Base-by-base conservation (phyloP, 2,329 filamentous ascomycete genomes). In the Xylariaceae sp. region DNA sequence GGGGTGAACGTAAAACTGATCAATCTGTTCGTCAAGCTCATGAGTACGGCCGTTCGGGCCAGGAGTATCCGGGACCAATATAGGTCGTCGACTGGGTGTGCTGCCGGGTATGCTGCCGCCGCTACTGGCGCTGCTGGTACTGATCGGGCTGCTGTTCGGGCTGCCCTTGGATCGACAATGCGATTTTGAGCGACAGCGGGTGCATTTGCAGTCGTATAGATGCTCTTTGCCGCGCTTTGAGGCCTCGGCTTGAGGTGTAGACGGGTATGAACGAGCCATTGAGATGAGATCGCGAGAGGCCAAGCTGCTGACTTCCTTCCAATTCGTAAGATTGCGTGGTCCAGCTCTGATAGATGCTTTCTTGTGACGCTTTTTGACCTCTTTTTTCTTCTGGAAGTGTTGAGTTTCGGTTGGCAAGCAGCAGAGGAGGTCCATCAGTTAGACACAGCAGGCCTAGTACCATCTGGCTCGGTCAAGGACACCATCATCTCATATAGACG, bases 1-100 rank as follows among this genome's bases (percentile, higher is more conserved):
- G 1, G 69, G 67, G 55, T 67, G 67, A 6, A 71, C 60, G 56
- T 69, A 69, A 51, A 69, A 11, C 42, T 67, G 54, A 4, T 42
- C 11, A 1, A 56, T 45, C 42, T 45, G 10, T 45, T 45, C 42
- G 13, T 45, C 23, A 4, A 30, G 42, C 13, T 15, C 13, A 13
- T 15, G 42, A n/a, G 23, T 30, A 5, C 23, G 23, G 4, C 23
- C 5, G 5, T 30, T 30, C 23, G 23, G 23, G 23, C 23, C 23
- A 30, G 23, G 23, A 30, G 23, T 30, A 1, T 30, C 23, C 23
- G 23, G 23, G 1, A 30, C 3, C 23, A 30, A 30, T 6, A 10
- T 7, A 13, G 37, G 37, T 8, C 9, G 37, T 42, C 37, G 37
- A 1, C 37, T 42, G 37, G 9, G 37, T 9, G 9, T 42, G 37